Conservation (phyloP, 83 land plant species). For the Picea abies region DNA sequence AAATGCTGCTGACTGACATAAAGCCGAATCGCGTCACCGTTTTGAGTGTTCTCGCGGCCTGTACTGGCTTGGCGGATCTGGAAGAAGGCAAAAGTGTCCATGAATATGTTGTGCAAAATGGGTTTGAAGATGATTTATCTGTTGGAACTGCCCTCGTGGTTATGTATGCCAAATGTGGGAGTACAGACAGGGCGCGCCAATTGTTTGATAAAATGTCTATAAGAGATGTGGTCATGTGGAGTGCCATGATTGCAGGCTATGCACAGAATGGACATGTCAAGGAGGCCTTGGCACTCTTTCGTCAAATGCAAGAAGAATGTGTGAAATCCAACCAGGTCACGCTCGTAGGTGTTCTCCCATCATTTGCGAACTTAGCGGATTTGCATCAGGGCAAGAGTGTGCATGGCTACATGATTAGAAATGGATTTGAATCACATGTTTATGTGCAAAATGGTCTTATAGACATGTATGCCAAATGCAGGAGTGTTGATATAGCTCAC, state of each 20-base stretch:
- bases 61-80: constrained; percentile 27
- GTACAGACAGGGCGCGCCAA: background rate
- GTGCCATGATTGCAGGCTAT: background rate
- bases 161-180: background rate
- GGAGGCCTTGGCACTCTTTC: constrained; percentile 30
- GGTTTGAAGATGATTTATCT: constrained; percentile 10
- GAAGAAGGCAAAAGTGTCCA: constrained; percentile 31
- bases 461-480: constrained; percentile 16
- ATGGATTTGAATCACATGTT: constrained; percentile 23
- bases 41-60: constrained; percentile 40
- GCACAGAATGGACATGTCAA: background rate
- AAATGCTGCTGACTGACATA: constrained; percentile 29
- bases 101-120: constrained; percentile 21
- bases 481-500: constrained; percentile 21
- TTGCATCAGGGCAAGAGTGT: constrained; percentile 31
- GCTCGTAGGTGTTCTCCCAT: constrained; percentile 44
- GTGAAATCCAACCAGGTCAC: constrained; percentile 31
- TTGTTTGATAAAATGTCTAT: constrained; percentile 1
- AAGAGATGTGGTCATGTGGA: constrained; percentile 1
- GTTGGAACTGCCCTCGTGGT: constrained; percentile 24
- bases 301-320: constrained; percentile 28
- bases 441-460: constrained; percentile 42
- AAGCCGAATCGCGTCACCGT: constrained; percentile 41
- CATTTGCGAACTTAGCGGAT: constrained; percentile 28
- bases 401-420: constrained; percentile 43